Base-by-base conservation (phyloP, 805 yeast genomes). In the Ogataea philodendri region DNA sequence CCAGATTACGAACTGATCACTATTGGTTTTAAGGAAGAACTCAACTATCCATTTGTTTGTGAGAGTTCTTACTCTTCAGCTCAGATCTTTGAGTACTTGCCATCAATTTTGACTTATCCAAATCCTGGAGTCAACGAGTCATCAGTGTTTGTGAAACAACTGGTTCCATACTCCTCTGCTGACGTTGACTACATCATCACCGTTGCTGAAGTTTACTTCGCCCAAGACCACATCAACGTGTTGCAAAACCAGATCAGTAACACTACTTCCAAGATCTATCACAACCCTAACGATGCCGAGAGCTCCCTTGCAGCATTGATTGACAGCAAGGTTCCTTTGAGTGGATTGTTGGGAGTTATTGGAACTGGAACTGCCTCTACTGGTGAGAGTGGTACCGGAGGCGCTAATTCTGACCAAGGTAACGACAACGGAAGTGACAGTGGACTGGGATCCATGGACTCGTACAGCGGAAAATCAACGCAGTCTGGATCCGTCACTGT, bases 141-240 rank as follows among this genome's bases (percentile, higher is more conserved):
- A 13, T 54, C 72, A 5, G 74, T 85, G 15, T 57, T 77, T 7
- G 86, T 89, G 46, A 64, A 67, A 40, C 76, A 81, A 57, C 70
- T 90, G 49, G 78, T 81, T 42, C 97, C 97, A 23, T 84, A 78
- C 55, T 70, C 79, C 11, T 72, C 85, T 2, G 37, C 66, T 1
- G 62, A 61, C 9, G 68, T 67, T 32, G 67, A 66, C 30, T 90
- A 86, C 59, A 73, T 87, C 42, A 85, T 85, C 37, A 84, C 97
- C 0, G 84, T 89, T 42, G 97, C 97, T 5, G 83, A 83, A 57
- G 82, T 86, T 37, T 87, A 84, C 57, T 82, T 87, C 65, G 95
- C 95, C 15, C 57, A 63, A 8, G 57, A 60, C 9, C 61, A 70
- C 19, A 70, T 84, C 11, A 49, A 57, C 1, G 55, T 64, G 0